These are phyloP conservation scores for Mycena galericulata DNA, from an alignment of 768 basidiomycete genomes.

Conservation along the genomic window DNA sequence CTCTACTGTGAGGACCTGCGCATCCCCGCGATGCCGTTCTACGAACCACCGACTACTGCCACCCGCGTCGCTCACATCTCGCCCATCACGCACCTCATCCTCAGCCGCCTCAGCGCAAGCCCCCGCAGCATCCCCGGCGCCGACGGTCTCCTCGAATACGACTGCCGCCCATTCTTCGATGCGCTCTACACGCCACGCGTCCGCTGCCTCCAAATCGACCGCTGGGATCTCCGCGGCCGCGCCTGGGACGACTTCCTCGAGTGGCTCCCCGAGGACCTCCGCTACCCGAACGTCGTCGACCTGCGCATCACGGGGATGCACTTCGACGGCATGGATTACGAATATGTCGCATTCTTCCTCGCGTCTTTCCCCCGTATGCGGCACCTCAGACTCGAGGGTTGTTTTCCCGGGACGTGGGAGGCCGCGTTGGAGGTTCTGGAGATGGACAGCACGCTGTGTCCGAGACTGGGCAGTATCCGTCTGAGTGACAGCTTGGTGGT, in stretches of 20 bases:
- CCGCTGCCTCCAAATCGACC: conserved; percentile 18
- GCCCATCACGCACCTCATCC: conserved; percentile 13
- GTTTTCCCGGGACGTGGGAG: conserved; percentile 22
- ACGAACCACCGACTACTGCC: not conserved
- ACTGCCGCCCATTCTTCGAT: conserved; percentile 25
- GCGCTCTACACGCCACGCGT: conserved; percentile 15
- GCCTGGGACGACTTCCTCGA: conserved; percentile 20
- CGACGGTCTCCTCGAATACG: not conserved
- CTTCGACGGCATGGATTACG: conserved; percentile 1
- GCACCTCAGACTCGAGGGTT: conserved; percentile 3
- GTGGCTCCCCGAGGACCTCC: conserved; percentile 7
- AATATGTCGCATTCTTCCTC: not conserved
- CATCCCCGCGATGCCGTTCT: conserved; percentile 3
- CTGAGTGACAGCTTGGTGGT: not conserved
- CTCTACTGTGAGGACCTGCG: conserved; percentile 15
- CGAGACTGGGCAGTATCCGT: not conserved
- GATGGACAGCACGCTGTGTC: conserved; percentile 16
- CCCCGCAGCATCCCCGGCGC: not conserved
- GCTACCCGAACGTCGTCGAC: conserved; percentile 7
- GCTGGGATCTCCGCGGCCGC: conserved; percentile 11
- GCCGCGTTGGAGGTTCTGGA: conserved; percentile 10
- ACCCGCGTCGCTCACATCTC: not conserved
- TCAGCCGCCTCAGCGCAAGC: conserved; percentile 6
- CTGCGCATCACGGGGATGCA: conserved; percentile 23
- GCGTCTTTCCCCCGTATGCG: conserved; percentile 6